Evolutionary conservation across 129 eudicot species (phyloP).

Genomic region (Flaveria linearis): DNA sequence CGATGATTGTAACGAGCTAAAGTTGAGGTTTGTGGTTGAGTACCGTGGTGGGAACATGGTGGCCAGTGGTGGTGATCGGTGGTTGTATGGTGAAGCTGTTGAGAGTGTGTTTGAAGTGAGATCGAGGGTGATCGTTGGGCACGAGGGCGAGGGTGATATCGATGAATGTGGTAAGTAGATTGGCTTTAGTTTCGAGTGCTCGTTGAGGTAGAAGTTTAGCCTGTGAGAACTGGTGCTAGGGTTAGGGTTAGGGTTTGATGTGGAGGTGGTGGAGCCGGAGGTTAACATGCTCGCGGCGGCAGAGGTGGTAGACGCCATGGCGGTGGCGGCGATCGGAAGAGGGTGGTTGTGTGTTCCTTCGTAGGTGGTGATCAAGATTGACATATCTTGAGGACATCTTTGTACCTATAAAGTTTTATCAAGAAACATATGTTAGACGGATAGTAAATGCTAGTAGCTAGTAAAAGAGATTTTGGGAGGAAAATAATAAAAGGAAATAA

Average conservation of each 20-base stretch:
- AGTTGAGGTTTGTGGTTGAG: conserved; percentile 69
- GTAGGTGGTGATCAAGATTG: conserved; percentile 82
- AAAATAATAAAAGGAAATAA: too few species aligned
- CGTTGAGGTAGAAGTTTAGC: conserved; percentile 65
- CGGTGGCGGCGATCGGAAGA: conserved; percentile 81
- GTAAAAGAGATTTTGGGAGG: too few species aligned
- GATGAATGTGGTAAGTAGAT: conserved; percentile 70
- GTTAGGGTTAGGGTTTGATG: conserved; percentile 37
- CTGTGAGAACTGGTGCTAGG: conserved; percentile 38
- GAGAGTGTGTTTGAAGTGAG: conserved; percentile 78
- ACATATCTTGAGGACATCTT: conserved; percentile 90
- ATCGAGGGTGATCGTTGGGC: conserved; percentile 86
- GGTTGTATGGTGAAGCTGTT: conserved; percentile 50
- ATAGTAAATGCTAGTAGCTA: neutral
- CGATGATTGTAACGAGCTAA: conserved; percentile 53
- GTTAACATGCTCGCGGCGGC: conserved; percentile 77
- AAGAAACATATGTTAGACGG: neutral
- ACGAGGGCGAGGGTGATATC: conserved; percentile 59
- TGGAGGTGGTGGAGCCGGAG: conserved; percentile 62
- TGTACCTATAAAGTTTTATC: conserved; percentile 53
- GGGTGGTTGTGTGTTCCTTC: conserved; percentile 96
- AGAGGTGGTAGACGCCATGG: conserved; percentile 89
- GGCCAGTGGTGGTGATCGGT: conserved; percentile 33
- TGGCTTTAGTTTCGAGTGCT: conserved; percentile 56
- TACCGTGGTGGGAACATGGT: conserved; percentile 53